Evolutionary conservation across 169 alveolate species (phyloP).

Genomic region (Cryptosporidium ryanae): DNA sequence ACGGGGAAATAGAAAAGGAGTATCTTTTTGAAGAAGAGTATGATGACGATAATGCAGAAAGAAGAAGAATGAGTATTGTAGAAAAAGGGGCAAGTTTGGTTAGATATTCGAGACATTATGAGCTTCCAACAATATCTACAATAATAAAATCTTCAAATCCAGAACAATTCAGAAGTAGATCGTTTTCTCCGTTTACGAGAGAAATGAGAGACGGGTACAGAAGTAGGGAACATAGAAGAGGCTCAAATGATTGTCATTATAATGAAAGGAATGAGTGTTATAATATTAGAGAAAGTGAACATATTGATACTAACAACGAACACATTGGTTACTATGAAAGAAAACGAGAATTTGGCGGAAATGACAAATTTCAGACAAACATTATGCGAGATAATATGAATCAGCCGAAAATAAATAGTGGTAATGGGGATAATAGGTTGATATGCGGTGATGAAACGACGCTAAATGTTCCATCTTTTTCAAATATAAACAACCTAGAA

Average conservation of each 20-base stretch:
- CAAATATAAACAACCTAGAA: neutral
- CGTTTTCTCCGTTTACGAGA: slow-evolving; percentile 26
- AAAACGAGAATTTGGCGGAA: neutral
- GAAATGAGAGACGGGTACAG: neutral
- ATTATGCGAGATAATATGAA: neutral
- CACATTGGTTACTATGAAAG: neutral
- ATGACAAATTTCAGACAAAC: neutral
- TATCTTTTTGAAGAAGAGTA: slow-evolving; percentile 67
- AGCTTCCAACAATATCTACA: slow-evolving; percentile 66
- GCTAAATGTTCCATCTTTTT: neutral
- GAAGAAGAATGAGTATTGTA: slow-evolving; percentile 22
- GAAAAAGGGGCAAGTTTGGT: slow-evolving; percentile 65
- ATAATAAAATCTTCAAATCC: slow-evolving; percentile 62
- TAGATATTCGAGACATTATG: slow-evolving; percentile 60
- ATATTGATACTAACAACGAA: neutral
- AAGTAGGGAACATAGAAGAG: neutral
- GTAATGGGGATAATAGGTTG: neutral
- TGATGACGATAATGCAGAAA: slow-evolving; percentile 56
- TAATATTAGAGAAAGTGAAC: neutral
- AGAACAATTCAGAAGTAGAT: slow-evolving; percentile 69
- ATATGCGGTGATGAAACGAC: neutral
- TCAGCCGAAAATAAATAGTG: neutral
- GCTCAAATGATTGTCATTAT: neutral
- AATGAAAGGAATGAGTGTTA: neutral
- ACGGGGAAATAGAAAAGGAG: slow-evolving; percentile 66